phyloP scores from a whole-genome alignment of 2,329 filamentous ascomycete species.

The Sarocladiaceae sp. region DNA sequence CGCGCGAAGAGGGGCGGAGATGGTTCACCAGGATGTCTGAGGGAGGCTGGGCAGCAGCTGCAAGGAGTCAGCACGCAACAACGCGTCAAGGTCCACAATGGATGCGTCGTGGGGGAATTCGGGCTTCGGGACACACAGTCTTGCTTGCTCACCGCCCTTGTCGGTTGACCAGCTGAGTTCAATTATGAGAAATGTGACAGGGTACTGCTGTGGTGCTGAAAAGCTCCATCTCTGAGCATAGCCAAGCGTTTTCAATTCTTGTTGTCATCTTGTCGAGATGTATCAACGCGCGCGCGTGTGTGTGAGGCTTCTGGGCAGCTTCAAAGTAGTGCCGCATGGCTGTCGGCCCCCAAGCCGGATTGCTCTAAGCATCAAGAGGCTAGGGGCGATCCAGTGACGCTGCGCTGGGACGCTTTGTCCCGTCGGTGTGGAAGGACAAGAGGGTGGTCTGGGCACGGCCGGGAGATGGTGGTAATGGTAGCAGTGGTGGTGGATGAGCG shows the following conservation, averaged over 20 bases:
- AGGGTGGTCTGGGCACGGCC: slow-evolving; percentile 3
- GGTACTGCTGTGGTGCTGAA: too few species aligned
- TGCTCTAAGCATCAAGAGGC: slow-evolving; percentile 7
- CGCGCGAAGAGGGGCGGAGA: background rate
- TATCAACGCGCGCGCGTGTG: too few species aligned
- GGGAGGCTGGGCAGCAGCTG: slow-evolving; percentile 4
- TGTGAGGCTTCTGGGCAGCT: too few species aligned
- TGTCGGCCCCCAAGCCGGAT: slow-evolving; percentile 8
- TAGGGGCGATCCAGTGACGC: slow-evolving; percentile 10
- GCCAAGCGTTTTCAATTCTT: too few species aligned
- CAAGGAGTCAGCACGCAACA: slow-evolving; percentile 4
- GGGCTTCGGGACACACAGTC: background rate
- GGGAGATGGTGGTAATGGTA: background rate
- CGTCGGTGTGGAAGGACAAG: background rate
- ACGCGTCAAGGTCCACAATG: slow-evolving; percentile 1
- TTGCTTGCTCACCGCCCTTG: slow-evolving; percentile 4
- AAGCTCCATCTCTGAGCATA: too few species aligned
- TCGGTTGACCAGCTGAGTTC: background rate
- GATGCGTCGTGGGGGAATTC: background rate
- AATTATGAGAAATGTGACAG: background rate
- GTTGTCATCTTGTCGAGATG: too few species aligned
- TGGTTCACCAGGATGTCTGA: background rate
- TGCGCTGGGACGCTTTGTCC: background rate
- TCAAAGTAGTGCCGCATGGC: slow-evolving; percentile 6
- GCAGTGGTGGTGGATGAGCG: background rate